Evolutionary conservation across 2,329 filamentous ascomycete species (phyloP).

Genomic region (Beauveria asiatica): DNA sequence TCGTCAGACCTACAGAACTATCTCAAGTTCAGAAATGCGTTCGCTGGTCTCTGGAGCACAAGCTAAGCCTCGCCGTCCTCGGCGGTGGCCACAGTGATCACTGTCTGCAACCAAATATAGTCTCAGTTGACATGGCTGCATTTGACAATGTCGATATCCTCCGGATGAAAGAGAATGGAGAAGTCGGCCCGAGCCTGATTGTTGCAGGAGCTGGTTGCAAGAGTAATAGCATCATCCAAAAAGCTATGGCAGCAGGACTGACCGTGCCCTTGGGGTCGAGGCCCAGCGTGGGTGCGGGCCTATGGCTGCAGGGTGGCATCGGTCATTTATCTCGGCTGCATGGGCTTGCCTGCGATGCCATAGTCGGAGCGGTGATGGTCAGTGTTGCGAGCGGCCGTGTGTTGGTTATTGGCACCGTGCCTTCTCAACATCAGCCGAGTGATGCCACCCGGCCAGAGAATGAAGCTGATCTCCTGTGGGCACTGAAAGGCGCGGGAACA

Average conservation of each 20-base stretch:
- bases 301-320: conserved; percentile 59
- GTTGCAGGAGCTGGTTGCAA: conserved; percentile 49
- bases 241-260: conserved; percentile 36
- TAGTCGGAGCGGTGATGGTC: conserved; percentile 52
- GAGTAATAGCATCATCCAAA: conserved; percentile 42
- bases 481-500: conserved; percentile 48
- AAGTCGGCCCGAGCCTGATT: conserved; percentile 26
- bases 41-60: conserved; percentile 43
- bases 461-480: conserved; percentile 47
- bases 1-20: conserved; percentile 38
- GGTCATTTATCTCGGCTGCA: conserved; percentile 47
- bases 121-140: conserved; percentile 49
- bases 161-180: conserved; percentile 13
- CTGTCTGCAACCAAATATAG: conserved; percentile 42
- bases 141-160: conserved; percentile 44
- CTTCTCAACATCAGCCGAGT: conserved; percentile 32
- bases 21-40: conserved; percentile 46
- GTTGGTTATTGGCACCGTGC: conserved; percentile 38
- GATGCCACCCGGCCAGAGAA: conserved; percentile 34
- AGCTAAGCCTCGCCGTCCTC: conserved; percentile 38
- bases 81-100: conserved; percentile 54
- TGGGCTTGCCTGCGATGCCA: conserved; percentile 49
- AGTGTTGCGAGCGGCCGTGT: conserved; percentile 38
- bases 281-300: conserved; percentile 51
- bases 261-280: conserved; percentile 52